A percentile compares a stretch with the other conserved stretches of the same genome.
phyloP scores from a whole-genome alignment of 257 asterid species.

The Osmanthus fragrans region DNA sequence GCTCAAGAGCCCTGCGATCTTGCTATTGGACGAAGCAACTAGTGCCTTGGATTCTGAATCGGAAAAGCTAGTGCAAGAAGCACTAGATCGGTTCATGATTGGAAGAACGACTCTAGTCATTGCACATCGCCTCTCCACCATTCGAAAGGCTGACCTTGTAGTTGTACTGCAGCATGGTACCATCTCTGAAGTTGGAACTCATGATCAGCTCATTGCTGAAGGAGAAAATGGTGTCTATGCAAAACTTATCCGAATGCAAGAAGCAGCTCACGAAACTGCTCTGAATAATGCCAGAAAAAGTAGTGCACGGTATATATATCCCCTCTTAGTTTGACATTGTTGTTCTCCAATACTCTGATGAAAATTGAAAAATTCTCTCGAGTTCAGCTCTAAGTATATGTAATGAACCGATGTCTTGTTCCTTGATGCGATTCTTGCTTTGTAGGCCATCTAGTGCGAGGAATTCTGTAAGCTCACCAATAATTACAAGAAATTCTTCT shows the following conservation, averaged over 20 bases:
- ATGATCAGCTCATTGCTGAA: constrained; percentile 71
- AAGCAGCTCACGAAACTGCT: constrained; percentile 88
- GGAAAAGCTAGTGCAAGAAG: constrained; percentile 88
- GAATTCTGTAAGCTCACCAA: constrained; percentile 90
- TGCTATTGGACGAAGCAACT: constrained; percentile 86
- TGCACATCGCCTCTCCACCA: constrained; percentile 89
- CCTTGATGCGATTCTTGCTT: constrained; percentile 5
- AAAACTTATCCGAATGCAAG: constrained; percentile 83
- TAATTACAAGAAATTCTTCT: constrained; percentile 81
- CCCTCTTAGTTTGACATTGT: neutral
- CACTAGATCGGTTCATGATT: constrained; percentile 87
- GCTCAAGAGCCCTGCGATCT: constrained; percentile 79
- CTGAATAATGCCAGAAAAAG: constrained; percentile 72
- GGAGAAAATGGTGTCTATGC: constrained; percentile 83
- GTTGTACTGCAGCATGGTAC: constrained; percentile 69
- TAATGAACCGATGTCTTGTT: constrained; percentile 37
- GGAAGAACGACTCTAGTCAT: constrained; percentile 89
- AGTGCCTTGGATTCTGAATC: constrained; percentile 91
- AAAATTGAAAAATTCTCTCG: neutral
- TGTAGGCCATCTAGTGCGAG: constrained; percentile 94
- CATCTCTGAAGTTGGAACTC: constrained; percentile 74
- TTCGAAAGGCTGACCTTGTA: constrained; percentile 82
- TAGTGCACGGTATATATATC: constrained; percentile 64
- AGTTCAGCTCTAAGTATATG: neutral
- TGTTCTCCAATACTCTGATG: neutral